Conservation (phyloP, 2,329 filamentous ascomycete species). For the Cercospora sojina region DNA sequence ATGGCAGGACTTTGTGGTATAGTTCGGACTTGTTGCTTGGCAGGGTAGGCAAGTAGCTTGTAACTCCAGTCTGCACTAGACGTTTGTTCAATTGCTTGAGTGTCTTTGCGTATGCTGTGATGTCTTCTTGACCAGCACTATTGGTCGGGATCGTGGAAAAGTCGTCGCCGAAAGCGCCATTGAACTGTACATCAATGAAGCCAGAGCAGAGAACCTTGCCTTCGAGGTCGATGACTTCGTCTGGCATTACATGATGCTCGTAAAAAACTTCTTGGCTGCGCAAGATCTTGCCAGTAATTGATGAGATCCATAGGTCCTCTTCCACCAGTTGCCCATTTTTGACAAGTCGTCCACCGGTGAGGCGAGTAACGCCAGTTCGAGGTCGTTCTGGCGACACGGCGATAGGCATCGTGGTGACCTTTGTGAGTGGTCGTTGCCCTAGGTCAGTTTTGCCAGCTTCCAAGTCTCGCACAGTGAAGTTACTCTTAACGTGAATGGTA, state of each 20-base stretch:
- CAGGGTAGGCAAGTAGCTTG: slow-evolving; percentile 81
- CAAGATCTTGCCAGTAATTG: slow-evolving; percentile 76
- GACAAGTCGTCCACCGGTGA: slow-evolving; percentile 72
- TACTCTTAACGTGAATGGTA: background rate
- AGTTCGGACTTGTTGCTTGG: slow-evolving; percentile 78
- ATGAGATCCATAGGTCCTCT: slow-evolving; percentile 87
- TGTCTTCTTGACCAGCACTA: slow-evolving; percentile 34
- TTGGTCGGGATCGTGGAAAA: slow-evolving; percentile 69
- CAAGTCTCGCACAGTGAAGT: background rate
- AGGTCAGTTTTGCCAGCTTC: background rate
- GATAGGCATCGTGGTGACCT: slow-evolving; percentile 40
- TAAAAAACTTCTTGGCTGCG: slow-evolving; percentile 67
- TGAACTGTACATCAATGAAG: slow-evolving; percentile 87
- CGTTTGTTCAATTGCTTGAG: slow-evolving; percentile 68
- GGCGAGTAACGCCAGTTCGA: slow-evolving; percentile 57
- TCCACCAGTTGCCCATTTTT: slow-evolving; percentile 65
- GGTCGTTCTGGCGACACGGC: slow-evolving; percentile 42
- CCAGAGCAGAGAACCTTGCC: slow-evolving; percentile 83
- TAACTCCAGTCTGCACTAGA: slow-evolving; percentile 77
- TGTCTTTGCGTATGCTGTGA: slow-evolving; percentile 68
- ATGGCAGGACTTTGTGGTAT: slow-evolving; percentile 77
- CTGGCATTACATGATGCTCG: slow-evolving; percentile 66
- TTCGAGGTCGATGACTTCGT: slow-evolving; percentile 73
- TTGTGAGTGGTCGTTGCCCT: background rate
- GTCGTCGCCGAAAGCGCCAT: slow-evolving; percentile 90